Evolutionary conservation across 306 rosid genomes (phyloP).

Genomic region (Vigna angularis): DNA sequence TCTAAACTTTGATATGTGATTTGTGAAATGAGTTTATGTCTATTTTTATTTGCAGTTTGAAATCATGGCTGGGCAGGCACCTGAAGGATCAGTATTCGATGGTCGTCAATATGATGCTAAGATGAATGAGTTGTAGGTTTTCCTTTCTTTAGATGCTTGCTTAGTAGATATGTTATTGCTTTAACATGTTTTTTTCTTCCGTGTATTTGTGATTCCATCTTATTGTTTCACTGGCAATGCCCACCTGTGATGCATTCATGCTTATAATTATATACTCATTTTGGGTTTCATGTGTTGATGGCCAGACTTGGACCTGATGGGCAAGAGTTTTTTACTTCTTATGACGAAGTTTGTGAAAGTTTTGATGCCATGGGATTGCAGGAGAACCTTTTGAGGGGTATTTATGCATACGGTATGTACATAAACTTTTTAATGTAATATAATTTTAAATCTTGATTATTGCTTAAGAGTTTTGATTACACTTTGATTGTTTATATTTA

Average conservation of each 20-base stretch:
- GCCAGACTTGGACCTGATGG: conserved; percentile 65
- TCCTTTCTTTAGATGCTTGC: not conserved
- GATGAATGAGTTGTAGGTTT: conserved; percentile 72
- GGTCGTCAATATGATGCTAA: conserved; percentile 54
- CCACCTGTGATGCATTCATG: not conserved
- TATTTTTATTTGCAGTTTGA: conserved; percentile 34
- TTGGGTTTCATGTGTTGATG: conserved; percentile 43
- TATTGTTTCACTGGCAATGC: not conserved
- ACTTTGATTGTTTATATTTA: not conserved
- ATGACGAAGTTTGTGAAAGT: conserved; percentile 75
- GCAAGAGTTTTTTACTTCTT: conserved; percentile 68
- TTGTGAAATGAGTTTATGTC: conserved; percentile 1
- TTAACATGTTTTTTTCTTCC: not conserved
- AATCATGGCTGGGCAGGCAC: conserved; percentile 65
- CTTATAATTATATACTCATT: conserved; percentile 11
- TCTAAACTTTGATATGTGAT: conserved; percentile 7
- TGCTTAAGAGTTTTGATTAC: not conserved
- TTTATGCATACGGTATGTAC: conserved; percentile 74
- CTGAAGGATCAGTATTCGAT: conserved; percentile 64
- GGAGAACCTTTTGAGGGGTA: conserved; percentile 80
- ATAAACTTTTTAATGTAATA: not conserved
- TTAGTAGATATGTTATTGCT: conserved; percentile 5
- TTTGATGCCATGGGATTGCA: conserved; percentile 51
- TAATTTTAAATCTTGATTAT: not conserved
- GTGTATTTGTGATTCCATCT: not conserved